A percentile compares a stretch with the other conserved stretches of the same genome.
phyloP scores from a whole-genome alignment of 495 filamentous ascomycete genomes.

The Stereocaulon alpinum region DNA sequence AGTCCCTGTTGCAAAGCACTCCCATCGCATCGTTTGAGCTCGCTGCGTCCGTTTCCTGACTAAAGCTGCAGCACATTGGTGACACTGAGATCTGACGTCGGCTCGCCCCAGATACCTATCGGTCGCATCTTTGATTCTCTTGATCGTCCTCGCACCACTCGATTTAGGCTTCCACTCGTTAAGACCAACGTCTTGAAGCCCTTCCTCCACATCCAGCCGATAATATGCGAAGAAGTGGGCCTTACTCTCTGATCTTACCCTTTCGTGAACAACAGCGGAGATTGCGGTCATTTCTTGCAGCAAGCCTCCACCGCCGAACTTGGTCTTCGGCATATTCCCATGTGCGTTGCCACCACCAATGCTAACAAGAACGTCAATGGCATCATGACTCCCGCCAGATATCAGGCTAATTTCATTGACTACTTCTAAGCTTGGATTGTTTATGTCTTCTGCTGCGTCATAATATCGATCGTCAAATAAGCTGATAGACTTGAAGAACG shows the following conservation, averaged over 20 bases:
- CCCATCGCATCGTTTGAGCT: slow-evolving; percentile 12
- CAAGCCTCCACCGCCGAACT: neutral
- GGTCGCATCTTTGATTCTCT: neutral
- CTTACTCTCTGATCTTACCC: neutral
- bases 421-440: slow-evolving; percentile 4
- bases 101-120: neutral
- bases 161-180: slow-evolving; percentile 24
- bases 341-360: neutral
- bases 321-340: neutral
- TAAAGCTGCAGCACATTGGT: neutral
- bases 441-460: neutral
- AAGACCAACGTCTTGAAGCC: slow-evolving; percentile 31
- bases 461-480: neutral
- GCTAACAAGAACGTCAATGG: slow-evolving; percentile 2
- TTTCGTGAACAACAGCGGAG: neutral
- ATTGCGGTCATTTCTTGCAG: neutral
- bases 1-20: slow-evolving; percentile 9
- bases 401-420: neutral
- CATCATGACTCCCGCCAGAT: neutral
- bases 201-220: slow-evolving; percentile 37
- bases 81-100: neutral
- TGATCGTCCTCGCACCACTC: neutral
- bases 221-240: slow-evolving; percentile 22
- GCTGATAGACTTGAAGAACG: neutral
- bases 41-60: neutral